Evolutionary conservation across 1,284 basidiomycete genomes (phyloP).

Genomic region (Tranzscheliella williamsii): DNA sequence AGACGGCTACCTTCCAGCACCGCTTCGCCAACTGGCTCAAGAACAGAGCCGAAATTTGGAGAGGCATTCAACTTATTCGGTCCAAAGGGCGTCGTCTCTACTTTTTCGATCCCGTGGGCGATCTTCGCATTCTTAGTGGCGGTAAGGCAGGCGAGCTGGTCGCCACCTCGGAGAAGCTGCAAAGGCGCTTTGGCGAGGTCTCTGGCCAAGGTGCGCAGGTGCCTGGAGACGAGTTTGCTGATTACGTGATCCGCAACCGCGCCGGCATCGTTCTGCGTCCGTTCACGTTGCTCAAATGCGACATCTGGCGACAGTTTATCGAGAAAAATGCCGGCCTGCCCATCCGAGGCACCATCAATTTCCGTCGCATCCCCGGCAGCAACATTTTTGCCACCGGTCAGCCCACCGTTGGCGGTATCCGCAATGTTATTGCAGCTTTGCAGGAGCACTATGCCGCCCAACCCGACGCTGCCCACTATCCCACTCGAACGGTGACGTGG

Average conservation of each 20-base stretch:
- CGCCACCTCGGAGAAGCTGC: constrained; percentile 34
- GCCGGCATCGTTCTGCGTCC: constrained; percentile 57
- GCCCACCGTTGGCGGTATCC: constrained; percentile 86
- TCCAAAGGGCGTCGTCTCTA: constrained; percentile 52
- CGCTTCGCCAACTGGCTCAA: constrained; percentile 85
- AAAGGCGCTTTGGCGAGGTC: constrained; percentile 34
- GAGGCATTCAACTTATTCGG: constrained; percentile 58
- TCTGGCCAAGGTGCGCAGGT: constrained; percentile 40
- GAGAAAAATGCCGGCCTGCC: constrained; percentile 36
- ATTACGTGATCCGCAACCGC: constrained; percentile 58
- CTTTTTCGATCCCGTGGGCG: constrained; percentile 59
- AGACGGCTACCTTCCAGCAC: constrained; percentile 69
- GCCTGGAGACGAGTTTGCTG: constrained; percentile 59
- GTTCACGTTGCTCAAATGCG: constrained; percentile 56
- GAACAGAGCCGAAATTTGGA: constrained; percentile 88
- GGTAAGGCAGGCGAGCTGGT: constrained; percentile 42
- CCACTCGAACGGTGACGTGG: constrained; percentile 71
- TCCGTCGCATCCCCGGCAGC: constrained; percentile 80
- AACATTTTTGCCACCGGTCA: constrained; percentile 74
- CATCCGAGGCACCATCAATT: constrained; percentile 89
- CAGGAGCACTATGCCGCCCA: constrained; percentile 37
- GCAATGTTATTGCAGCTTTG: constrained; percentile 71
- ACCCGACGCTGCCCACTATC: constrained; percentile 8
- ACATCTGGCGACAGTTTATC: constrained; percentile 58
- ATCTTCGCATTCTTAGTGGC: constrained; percentile 47